phyloP scores from a whole-genome alignment of 192 early-diverging fungal species.

The Mortierella antarctica region DNA sequence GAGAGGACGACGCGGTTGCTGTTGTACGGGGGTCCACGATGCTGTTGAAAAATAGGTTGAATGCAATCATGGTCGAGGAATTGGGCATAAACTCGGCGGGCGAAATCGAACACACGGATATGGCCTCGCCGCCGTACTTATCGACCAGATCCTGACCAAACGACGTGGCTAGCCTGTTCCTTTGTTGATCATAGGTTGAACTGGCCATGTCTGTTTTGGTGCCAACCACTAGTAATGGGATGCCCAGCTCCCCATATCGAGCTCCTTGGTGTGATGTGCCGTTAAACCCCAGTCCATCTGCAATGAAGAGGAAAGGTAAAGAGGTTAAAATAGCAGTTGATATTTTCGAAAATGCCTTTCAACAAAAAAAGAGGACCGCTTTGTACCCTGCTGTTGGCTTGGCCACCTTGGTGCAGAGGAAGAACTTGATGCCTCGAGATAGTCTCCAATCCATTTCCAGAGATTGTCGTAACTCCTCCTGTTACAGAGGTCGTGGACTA shows the following conservation, averaged over 20 bases:
- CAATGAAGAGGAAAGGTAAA: no score
- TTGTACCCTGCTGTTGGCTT: not conserved
- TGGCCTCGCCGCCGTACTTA: slow-evolving; percentile 45
- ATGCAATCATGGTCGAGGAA: slow-evolving; percentile 34
- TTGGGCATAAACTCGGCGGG: slow-evolving; percentile 41
- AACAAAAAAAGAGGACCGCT: no score
- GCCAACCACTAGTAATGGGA: slow-evolving; percentile 37
- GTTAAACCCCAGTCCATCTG: no score
- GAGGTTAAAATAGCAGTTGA: no score
- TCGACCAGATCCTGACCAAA: slow-evolving; percentile 4
- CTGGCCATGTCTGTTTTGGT: slow-evolving; percentile 35
- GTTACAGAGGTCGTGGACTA: slow-evolving; percentile 66
- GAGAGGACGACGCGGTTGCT: not conserved
- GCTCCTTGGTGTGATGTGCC: not conserved
- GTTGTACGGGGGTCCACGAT: slow-evolving; percentile 15
- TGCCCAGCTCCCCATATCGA: not conserved
- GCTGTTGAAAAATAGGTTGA: slow-evolving; percentile 45
- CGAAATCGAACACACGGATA: slow-evolving; percentile 30
- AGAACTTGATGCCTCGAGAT: slow-evolving; percentile 17
- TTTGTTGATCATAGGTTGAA: not conserved
- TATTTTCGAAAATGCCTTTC: no score
- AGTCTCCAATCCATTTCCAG: slow-evolving; percentile 61
- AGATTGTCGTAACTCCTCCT: slow-evolving; percentile 63
- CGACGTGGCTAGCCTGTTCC: not conserved
- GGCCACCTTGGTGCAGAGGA: not conserved